Evolutionary conservation across 441 rosid genomes (phyloP).

Genomic region (Theobroma grandiflorum): DNA sequence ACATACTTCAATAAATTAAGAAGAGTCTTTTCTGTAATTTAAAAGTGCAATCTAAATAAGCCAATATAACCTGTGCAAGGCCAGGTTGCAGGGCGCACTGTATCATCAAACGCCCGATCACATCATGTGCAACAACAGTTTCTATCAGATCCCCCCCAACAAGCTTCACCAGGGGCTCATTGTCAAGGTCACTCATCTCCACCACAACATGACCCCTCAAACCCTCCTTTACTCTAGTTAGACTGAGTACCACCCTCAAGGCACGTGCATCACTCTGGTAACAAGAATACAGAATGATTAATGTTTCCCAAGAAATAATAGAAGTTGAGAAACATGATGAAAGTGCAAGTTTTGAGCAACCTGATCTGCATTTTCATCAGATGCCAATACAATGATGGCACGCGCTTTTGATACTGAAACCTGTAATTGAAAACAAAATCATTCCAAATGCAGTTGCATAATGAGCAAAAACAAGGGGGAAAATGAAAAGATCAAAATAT

Average conservation of each 20-base stretch:
- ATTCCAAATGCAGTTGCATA: conserved; percentile 20
- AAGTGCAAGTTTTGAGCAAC: conserved; percentile 45
- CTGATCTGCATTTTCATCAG: conserved; percentile 98
- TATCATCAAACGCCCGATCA: conserved; percentile 95
- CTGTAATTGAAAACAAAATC: conserved; percentile 46
- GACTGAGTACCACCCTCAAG: conserved; percentile 91
- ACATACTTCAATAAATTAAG: neutral
- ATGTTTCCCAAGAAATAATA: conserved; percentile 25
- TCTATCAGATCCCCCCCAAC: conserved; percentile 95
- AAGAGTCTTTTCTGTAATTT: neutral
- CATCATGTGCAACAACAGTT: conserved; percentile 97
- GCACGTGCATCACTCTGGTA: conserved; percentile 93
- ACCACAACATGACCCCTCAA: conserved; percentile 91
- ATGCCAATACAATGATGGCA: conserved; percentile 83
- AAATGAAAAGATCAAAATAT: neutral
- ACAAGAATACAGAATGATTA: conserved; percentile 30
- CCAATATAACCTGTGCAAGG: conserved; percentile 77
- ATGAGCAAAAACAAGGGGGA: neutral
- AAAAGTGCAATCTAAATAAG: conserved; percentile 36
- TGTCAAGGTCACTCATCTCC: conserved; percentile 96
- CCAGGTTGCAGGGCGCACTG: conserved; percentile 96
- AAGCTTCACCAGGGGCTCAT: conserved; percentile 96
- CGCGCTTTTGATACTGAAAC: conserved; percentile 95
- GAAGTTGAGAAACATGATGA: conserved; percentile 4
- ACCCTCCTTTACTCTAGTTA: conserved; percentile 88